phyloP scores from a whole-genome alignment of 768 basidiomycete genomes.

The Mycena amicta region DNA sequence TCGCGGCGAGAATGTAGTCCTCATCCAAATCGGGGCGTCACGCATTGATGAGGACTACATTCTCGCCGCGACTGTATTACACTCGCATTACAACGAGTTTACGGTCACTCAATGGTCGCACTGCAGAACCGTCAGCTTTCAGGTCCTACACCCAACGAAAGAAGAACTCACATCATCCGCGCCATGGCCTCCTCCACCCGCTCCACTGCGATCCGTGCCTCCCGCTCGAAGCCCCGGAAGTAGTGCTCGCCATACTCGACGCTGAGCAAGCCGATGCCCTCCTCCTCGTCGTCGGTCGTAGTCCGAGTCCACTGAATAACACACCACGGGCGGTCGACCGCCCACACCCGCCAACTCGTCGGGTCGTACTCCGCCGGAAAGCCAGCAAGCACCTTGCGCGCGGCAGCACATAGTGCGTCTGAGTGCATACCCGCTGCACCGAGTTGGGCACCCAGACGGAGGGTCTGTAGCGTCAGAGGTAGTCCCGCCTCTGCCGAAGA shows the following conservation, averaged over 20 bases:
- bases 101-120: no score
- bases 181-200: conserved; percentile 1
- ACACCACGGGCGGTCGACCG: conserved; percentile 19
- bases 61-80: no score
- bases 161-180: conserved; percentile 3
- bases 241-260: conserved; percentile 17
- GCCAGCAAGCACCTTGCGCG: background rate
- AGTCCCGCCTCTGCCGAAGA: background rate
- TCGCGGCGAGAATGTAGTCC: no score
- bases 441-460: conserved; percentile 14
- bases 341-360: conserved; percentile 18
- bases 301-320: conserved; percentile 9
- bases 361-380: conserved; percentile 17
- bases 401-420: background rate
- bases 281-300: background rate
- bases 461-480: background rate
- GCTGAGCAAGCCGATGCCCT: background rate
- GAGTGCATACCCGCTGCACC: background rate
- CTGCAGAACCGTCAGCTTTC: no score
- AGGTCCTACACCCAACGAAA: no score
- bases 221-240: conserved; percentile 16
- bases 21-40: no score
- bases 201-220: conserved; percentile 3
- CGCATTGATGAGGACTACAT: no score
- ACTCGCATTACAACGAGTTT: no score